Conservation (phyloP, 495 filamentous ascomycete species). For the Trichoderma virens region DNA sequence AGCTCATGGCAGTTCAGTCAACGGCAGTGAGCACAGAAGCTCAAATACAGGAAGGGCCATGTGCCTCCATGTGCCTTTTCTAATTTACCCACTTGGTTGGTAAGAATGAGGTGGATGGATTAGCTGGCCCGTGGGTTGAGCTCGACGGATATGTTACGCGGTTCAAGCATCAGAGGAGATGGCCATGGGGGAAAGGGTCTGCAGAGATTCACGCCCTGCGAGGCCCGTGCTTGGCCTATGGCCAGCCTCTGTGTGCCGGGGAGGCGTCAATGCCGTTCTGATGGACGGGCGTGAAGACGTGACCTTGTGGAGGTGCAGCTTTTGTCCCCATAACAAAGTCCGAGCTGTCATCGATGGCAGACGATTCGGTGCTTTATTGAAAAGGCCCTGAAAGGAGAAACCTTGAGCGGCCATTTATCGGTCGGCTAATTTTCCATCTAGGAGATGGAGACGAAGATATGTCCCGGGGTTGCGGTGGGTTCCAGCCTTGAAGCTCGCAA, state of each 20-base stretch:
- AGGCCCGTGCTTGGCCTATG: not conserved
- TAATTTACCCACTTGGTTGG: not conserved
- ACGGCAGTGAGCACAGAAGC: not conserved
- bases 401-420: not conserved
- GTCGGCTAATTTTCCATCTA: not conserved
- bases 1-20: not conserved
- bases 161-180: not conserved
- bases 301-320: conserved; percentile 2
- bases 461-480: too few species aligned
- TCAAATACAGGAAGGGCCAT: not conserved
- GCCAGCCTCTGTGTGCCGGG: not conserved
- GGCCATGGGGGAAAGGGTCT: not conserved
- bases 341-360: not conserved
- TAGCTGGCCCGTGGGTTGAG: not conserved
- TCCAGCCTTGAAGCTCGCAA: too few species aligned
- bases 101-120: not conserved
- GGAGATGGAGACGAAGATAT: not conserved
- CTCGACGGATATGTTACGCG: not conserved
- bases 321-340: not conserved
- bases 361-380: not conserved
- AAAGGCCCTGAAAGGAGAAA: conserved; percentile 2
- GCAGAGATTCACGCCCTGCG: not conserved
- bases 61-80: not conserved
- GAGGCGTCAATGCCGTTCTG: not conserved
- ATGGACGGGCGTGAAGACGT: not conserved